A percentile compares a stretch with the other conserved stretches of the same genome.
phyloP scores from a whole-genome alignment of 75 land plant species.

The Selaginella moellendorffii region DNA sequence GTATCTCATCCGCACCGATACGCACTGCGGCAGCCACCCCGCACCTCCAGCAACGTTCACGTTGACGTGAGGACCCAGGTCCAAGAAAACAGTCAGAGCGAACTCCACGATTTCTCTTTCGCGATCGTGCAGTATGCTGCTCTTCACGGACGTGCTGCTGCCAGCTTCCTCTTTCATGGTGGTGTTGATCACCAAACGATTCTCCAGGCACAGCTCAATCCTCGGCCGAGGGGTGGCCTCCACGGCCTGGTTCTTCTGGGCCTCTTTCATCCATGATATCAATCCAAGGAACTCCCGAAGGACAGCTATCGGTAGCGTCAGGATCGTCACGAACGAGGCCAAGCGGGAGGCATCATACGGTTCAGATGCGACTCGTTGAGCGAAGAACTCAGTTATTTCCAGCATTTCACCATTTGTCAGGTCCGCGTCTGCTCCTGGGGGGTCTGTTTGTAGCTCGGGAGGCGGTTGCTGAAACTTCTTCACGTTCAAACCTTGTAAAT shows the following conservation, averaged over 20 bases:
- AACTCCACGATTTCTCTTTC: constrained; percentile 64
- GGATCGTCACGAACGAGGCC: constrained; percentile 96
- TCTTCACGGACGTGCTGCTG: constrained; percentile 43
- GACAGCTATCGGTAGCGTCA: constrained; percentile 79
- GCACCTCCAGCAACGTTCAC: constrained; percentile 98
- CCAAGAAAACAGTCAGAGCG: constrained; percentile 72
- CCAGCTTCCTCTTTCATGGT: constrained; percentile 14
- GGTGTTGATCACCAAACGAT: constrained; percentile 29
- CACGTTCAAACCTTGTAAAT: constrained; percentile 85
- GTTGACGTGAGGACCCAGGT: constrained; percentile 29
- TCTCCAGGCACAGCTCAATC: constrained; percentile 85
- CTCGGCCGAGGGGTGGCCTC: constrained; percentile 55
- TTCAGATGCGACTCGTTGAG: constrained; percentile 91
- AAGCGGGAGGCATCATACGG: constrained; percentile 98
- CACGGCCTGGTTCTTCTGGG: constrained; percentile 7
- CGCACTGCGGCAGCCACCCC: constrained; percentile 97
- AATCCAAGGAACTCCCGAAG: constrained; percentile 82
- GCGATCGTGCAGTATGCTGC: constrained; percentile 84
- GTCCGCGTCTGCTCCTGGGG: constrained; percentile 51
- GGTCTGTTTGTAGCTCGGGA: not conserved
- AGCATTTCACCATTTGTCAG: constrained; percentile 49
- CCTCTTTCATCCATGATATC: constrained; percentile 87
- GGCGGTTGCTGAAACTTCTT: constrained; percentile 59
- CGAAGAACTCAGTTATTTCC: constrained; percentile 95
- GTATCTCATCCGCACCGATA: constrained; percentile 52